Percentiles rank a stretch among this genome's conserved stretches.
phyloP scores from a whole-genome alignment of 352 stramenopile genomes.

The Phytophthora macrochlamydospora region DNA sequence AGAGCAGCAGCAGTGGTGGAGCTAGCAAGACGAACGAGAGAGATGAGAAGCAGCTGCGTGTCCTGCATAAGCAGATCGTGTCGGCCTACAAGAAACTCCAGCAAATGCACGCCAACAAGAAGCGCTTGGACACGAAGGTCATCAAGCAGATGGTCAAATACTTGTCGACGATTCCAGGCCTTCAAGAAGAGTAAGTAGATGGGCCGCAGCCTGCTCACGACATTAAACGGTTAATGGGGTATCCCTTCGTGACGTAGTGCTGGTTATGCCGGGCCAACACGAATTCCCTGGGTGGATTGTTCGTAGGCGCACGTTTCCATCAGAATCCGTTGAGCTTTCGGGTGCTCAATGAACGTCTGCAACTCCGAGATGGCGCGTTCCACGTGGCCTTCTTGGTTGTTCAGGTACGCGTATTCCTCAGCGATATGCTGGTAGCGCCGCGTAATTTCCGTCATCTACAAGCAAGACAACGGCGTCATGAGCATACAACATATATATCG shows the following conservation, averaged over 20 bases:
- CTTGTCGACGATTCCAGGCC: slow-evolving; percentile 64
- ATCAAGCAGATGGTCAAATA: slow-evolving; percentile 88
- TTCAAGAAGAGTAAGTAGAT: slow-evolving; percentile 43
- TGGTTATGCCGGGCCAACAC: slow-evolving; percentile 59
- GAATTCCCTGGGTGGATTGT: slow-evolving; percentile 70
- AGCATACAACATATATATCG: not conserved
- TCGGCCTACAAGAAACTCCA: slow-evolving; percentile 79
- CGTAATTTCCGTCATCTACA: slow-evolving; percentile 80
- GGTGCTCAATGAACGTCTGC: slow-evolving; percentile 79
- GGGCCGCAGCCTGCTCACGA: not conserved
- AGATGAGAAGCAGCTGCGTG: slow-evolving; percentile 39
- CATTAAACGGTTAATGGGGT: not conserved
- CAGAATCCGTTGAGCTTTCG: slow-evolving; percentile 65
- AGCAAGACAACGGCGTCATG: not conserved
- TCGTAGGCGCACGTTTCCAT: slow-evolving; percentile 66
- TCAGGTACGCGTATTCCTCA: slow-evolving; percentile 66
- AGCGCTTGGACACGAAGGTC: slow-evolving; percentile 81
- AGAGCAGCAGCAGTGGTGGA: slow-evolving; percentile 33
- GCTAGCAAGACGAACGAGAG: slow-evolving; percentile 41
- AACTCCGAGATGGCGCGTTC: slow-evolving; percentile 77
- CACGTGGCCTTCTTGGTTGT: slow-evolving; percentile 68
- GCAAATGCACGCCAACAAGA: slow-evolving; percentile 72
- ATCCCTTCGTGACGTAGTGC: slow-evolving; percentile 15
- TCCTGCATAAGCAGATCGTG: slow-evolving; percentile 54
- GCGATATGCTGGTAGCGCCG: slow-evolving; percentile 73